These are phyloP conservation scores for Mariannaea elegans DNA, from an alignment of 2,329 filamentous ascomycete genomes.

Conservation along the genomic window DNA sequence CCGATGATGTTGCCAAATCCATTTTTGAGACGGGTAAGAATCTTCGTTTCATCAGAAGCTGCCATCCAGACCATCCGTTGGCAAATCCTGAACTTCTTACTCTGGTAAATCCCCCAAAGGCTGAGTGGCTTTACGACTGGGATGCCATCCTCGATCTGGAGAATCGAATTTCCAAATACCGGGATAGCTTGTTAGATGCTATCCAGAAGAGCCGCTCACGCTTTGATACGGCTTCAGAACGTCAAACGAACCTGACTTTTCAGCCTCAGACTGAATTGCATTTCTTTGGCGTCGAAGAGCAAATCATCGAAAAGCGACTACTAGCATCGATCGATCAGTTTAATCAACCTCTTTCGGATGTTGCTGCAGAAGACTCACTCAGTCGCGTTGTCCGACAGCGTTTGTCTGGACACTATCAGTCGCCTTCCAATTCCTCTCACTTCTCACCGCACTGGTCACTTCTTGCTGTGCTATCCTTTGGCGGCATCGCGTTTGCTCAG, in stretches of 20 bases:
- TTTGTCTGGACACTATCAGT: slow-evolving; percentile 44
- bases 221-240: not conserved
- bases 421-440: slow-evolving; percentile 35
- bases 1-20: slow-evolving; percentile 71
- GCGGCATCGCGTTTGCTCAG: slow-evolving; percentile 77
- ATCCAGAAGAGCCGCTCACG: slow-evolving; percentile 26
- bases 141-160: slow-evolving; percentile 72
- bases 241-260: not conserved
- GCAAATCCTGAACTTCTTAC: slow-evolving; percentile 59
- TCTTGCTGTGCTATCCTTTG: slow-evolving; percentile 76
- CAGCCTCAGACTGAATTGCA: slow-evolving; percentile 41
- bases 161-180: slow-evolving; percentile 58
- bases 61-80: slow-evolving; percentile 77
- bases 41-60: slow-evolving; percentile 74
- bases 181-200: slow-evolving; percentile 38
- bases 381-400: slow-evolving; percentile 51
- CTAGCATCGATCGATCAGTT: slow-evolving; percentile 59
- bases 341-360: slow-evolving; percentile 44
- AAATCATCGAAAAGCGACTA: slow-evolving; percentile 57
- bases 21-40: slow-evolving; percentile 86
- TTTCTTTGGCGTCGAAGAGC: slow-evolving; percentile 59
- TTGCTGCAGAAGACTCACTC: slow-evolving; percentile 46
- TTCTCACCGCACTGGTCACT: slow-evolving; percentile 66
- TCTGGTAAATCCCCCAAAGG: slow-evolving; percentile 60
- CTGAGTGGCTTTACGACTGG: slow-evolving; percentile 80